Evolutionary conservation across 768 basidiomycete genomes (phyloP), one percentile per base, ranked within the genome.

Genomic region (Leccinum rimulosum): DNA sequence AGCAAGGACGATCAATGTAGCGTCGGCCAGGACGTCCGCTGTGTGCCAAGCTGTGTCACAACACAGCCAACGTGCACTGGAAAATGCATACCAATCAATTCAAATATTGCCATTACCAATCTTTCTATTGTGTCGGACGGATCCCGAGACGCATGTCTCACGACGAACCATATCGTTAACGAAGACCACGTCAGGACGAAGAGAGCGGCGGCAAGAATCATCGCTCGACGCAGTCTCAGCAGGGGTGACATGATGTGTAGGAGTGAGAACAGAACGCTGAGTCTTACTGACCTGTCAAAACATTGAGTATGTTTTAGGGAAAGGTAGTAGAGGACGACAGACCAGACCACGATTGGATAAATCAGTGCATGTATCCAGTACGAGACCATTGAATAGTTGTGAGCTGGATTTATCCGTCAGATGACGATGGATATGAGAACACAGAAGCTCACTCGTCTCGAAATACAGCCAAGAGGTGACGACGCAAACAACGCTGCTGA

Each of bases 1-100:
- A 8, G 64, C 55, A 49, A 66, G 38, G 49, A 25, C 10, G 28
- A 70, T 54, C 9, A 66, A 40, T 17, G 51, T 52, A 11, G 40
- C 36, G 35, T 64, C 68, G 12, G 66, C 62, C 10, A 72, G 28
- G 35, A 72, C 48, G 31, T 72, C 62, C 17, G 57, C 68, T 70
- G 49, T 48, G 6, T 31, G 48, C 17, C 55, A 4, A 50, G 14
- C 15, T 27, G 19, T 2, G 28, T 66, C 45, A 63, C 56, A 25
- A 45, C 38, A 8, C 25, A 27, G 4, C 10, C 27, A 33, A 45
- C 6, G 5, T 28, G 7, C 30, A 45, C 25, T 5, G 19, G 45
- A 25, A 54, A 53, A 40, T 27, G 52, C 57, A 27, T 48, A 64
- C 67, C 17, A n/a, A 55, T 57, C 14, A 68, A 53, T 53, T 66